Evolutionary conservation across 164 flowering plant species (phyloP), one percentile per base, ranked within the genome.

Genomic region (Tetracentron sinense): DNA sequence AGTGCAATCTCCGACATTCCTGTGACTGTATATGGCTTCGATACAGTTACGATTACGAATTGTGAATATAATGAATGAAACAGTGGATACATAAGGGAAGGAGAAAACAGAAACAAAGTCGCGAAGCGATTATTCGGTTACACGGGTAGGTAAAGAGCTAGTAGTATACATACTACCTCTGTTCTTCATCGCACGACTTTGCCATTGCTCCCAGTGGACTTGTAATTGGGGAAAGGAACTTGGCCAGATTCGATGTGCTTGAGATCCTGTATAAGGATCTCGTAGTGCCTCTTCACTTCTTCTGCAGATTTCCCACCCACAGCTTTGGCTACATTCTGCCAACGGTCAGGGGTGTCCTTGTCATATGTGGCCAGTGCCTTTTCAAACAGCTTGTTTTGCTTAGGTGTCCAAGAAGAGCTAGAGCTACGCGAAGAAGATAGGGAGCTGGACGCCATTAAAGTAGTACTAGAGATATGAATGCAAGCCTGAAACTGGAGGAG

Each of bases 341-440:
- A 84, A 50, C 89, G 79, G 78, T 84, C 86, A 3, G 86, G 86
- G 26, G 86, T 80, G 70, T 80, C 84, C 75, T 68, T 72, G 66
- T 80, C 84, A 46, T 75, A 77, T 48, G 59, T 16, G 6, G 82
- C 88, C 60, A 84, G 72, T 0, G 88, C 88, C 61, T 67, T 69
- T 60, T 84, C 88, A 20, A 84, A 84, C 29, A 55, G 74, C 68
- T 84, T 84, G 82, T 84, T 78, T 54, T 82, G 83, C 74, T 65
- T 74, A 2, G 68, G 23, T 1, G 84, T 82, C 88, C 88, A 84
- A 1, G 81, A 58, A 15, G 83, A 72, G 68, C 63, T 60, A 17
- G 70, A 64, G 60, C 69, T 57, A 7, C 79, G 64, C 6, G 78
- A 63, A 42, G 74, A 70, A 20, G 65, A 20, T 42, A 75, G 19